Percentiles rank a stretch among this genome's conserved stretches.
Conservation (phyloP, 2,329 filamentous ascomycete genomes). For the Paraphaeosphaeria sporulosa region DNA sequence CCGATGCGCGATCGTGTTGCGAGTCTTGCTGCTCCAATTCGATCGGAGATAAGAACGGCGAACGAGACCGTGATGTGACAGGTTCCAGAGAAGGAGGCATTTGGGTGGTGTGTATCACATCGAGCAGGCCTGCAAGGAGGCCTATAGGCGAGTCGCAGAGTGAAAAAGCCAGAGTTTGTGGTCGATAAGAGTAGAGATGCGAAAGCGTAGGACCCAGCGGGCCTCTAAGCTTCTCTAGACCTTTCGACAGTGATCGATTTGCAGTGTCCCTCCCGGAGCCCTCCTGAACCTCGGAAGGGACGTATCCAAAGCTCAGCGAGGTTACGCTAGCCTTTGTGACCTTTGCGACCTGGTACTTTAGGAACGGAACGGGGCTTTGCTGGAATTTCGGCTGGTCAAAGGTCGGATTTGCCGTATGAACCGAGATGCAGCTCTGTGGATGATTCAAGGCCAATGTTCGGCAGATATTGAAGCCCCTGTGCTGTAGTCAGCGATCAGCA, state of each 20-base stretch:
- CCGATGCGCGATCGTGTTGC: slow-evolving; percentile 16
- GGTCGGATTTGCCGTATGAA: slow-evolving; percentile 67
- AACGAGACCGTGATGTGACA: slow-evolving; percentile 29
- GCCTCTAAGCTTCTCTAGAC: background rate
- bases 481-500: slow-evolving; percentile 12
- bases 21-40: slow-evolving; percentile 37
- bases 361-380: slow-evolving; percentile 57
- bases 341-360: slow-evolving; percentile 64
- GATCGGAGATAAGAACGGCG: slow-evolving; percentile 41
- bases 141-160: slow-evolving; percentile 50
- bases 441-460: slow-evolving; percentile 58
- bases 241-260: background rate
- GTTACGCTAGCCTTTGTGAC: slow-evolving; percentile 49
- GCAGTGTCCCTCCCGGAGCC: background rate
- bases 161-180: slow-evolving; percentile 47
- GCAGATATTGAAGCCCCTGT: slow-evolving; percentile 54
- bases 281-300: slow-evolving; percentile 57
- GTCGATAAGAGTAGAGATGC: slow-evolving; percentile 39
- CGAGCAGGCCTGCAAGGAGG: slow-evolving; percentile 42
- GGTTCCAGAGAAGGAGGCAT: slow-evolving; percentile 19
- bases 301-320: slow-evolving; percentile 64
- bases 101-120: slow-evolving; percentile 40
- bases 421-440: slow-evolving; percentile 62
- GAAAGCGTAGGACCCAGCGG: slow-evolving; percentile 23
- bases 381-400: slow-evolving; percentile 59